A percentile compares a stretch with the other conserved stretches of the same genome.
Evolutionary conservation across 2,329 filamentous ascomycete species (phyloP).

Genomic region (Tolypocladium ovalisporum): DNA sequence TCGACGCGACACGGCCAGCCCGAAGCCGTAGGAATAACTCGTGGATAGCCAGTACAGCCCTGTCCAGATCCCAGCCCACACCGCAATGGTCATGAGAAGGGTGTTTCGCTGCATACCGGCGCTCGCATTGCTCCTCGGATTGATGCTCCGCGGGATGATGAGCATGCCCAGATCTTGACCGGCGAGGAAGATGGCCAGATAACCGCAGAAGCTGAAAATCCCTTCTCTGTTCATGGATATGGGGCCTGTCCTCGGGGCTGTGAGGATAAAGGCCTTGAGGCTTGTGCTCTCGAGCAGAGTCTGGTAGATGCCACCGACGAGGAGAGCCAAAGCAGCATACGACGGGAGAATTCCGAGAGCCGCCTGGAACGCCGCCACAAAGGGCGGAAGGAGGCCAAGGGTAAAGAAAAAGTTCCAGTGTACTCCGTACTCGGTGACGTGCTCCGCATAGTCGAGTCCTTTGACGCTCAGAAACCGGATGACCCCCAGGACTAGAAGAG

Average conservation of each 20-base stretch:
- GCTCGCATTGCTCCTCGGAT: constrained; percentile 28
- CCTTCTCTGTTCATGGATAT: constrained; percentile 90
- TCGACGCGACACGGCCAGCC: constrained; percentile 71
- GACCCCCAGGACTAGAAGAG: constrained; percentile 69
- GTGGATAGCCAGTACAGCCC: constrained; percentile 60
- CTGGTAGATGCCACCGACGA: constrained; percentile 63
- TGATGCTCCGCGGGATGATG: constrained; percentile 54
- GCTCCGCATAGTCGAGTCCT: constrained; percentile 89
- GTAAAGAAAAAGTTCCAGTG: constrained; percentile 99
- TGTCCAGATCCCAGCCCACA: constrained; percentile 59
- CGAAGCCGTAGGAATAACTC: constrained; percentile 57
- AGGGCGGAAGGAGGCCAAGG: constrained; percentile 75
- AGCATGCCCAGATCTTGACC: constrained; percentile 77
- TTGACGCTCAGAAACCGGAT: constrained; percentile 83
- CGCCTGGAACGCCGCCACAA: constrained; percentile 73
- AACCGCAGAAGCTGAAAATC: constrained; percentile 88
- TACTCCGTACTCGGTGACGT: constrained; percentile 93
- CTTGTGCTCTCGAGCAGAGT: constrained; percentile 61
- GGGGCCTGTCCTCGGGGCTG: constrained; percentile 66
- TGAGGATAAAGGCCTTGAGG: constrained; percentile 75
- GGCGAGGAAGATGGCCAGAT: constrained; percentile 86
- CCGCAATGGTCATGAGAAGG: constrained; percentile 51
- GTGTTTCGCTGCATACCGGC: constrained; percentile 38
- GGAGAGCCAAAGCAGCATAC: constrained; percentile 62
- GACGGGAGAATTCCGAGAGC: constrained; percentile 61